These are phyloP conservation scores for Tylopilus intermedius DNA, from an alignment of 768 basidiomycete species.

Conservation along the genomic window DNA sequence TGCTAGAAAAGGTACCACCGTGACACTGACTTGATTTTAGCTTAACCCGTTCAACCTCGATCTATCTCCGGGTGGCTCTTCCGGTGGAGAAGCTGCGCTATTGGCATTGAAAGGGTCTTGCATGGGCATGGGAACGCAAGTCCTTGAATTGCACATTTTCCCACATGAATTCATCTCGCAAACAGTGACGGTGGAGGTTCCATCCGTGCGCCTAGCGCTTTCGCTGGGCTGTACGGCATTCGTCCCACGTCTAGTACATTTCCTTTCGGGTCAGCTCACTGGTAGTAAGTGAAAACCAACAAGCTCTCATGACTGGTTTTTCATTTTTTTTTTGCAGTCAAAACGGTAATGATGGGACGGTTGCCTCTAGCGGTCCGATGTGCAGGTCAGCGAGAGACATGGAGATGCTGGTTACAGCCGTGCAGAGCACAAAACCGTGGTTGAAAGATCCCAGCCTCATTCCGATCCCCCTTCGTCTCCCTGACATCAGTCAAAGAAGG, in stretches of 20 bases:
- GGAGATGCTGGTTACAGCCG: slow-evolving; percentile 16
- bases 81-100: slow-evolving; percentile 48
- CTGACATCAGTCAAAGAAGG: slow-evolving; percentile 25
- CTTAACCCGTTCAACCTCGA: slow-evolving; percentile 42
- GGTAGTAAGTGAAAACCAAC: slow-evolving; percentile 16
- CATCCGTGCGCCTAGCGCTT: slow-evolving; percentile 35
- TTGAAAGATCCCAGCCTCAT: slow-evolving; percentile 33
- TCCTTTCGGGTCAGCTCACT: slow-evolving; percentile 10
- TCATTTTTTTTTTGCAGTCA: slow-evolving; percentile 2
- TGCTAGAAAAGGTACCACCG: too few species aligned
- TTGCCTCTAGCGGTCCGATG: slow-evolving; percentile 21
- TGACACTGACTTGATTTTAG: slow-evolving; percentile 16
- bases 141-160: slow-evolving; percentile 6
- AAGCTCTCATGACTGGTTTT: not conserved
- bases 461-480: slow-evolving; percentile 26
- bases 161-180: not conserved
- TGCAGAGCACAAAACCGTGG: slow-evolving; percentile 37
- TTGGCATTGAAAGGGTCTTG: slow-evolving; percentile 43
- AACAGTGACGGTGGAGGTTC: slow-evolving; percentile 33
- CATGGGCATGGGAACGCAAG: slow-evolving; percentile 40
- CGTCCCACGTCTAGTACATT: slow-evolving; percentile 35
- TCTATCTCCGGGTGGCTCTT: slow-evolving; percentile 47
- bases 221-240: slow-evolving; percentile 38
- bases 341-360: slow-evolving; percentile 23
- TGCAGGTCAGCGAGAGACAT: slow-evolving; percentile 26